Evolutionary conservation across 1,284 basidiomycete genomes (phyloP).

Genomic region (Trichosporon sp.): DNA sequence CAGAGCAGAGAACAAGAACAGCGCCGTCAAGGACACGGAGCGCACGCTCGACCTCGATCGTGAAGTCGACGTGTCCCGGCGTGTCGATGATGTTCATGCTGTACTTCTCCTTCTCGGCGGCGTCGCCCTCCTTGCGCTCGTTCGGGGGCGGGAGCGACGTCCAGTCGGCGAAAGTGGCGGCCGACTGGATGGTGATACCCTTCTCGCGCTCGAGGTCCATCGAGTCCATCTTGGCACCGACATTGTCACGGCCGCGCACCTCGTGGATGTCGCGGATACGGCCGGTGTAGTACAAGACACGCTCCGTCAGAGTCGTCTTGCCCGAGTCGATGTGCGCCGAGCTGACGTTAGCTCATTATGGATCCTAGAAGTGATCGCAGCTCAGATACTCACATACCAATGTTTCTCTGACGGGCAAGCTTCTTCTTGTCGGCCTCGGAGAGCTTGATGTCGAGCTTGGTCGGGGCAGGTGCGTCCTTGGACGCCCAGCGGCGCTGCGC

Average conservation of each 20-base stretch:
- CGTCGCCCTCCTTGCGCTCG: conserved; percentile 42
- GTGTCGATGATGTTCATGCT: conserved; percentile 99
- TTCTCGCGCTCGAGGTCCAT: conserved; percentile 99
- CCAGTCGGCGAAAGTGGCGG: conserved; percentile 98
- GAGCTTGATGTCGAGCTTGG: conserved; percentile 15
- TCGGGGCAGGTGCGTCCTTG: background rate
- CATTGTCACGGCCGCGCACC: conserved; percentile 88
- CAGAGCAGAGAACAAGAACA: conserved; percentile 92
- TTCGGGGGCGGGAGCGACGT: conserved; percentile 55
- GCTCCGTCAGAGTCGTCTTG: conserved; percentile 98
- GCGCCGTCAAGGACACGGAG: conserved; percentile 95
- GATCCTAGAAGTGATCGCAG: background rate
- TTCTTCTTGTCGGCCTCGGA: conserved; percentile 35
- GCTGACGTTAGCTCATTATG: conserved; percentile 27
- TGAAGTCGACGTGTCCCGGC: conserved; percentile 98
- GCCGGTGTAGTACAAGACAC: conserved; percentile 89
- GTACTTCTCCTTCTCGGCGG: conserved; percentile 69
- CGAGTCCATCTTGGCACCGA: conserved; percentile 99
- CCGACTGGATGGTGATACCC: conserved; percentile 98
- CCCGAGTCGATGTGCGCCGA: conserved; percentile 96
- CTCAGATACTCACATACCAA: conserved; percentile 44
- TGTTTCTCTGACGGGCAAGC: conserved; percentile 45
- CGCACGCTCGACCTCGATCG: conserved; percentile 97
- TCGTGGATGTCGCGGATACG: conserved; percentile 95
- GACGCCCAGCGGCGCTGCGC: conserved; percentile 5